These are phyloP conservation scores for Ambrosiella xylebori DNA, from an alignment of 2,329 filamentous ascomycete genomes.

Conservation along the genomic window DNA sequence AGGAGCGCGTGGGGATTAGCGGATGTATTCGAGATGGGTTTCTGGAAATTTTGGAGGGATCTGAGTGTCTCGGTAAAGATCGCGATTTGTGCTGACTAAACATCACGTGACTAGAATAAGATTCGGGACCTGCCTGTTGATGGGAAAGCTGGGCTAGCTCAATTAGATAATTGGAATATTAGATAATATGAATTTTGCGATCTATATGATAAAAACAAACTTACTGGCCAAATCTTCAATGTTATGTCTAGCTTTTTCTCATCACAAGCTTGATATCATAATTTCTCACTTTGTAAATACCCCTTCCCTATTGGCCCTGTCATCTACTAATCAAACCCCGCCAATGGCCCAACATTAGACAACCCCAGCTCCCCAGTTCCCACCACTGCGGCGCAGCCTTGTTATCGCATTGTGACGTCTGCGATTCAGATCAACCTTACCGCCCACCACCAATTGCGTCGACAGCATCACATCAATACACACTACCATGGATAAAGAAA, in stretches of 20 bases:
- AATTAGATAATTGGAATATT: not conserved
- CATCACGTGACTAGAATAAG: slow-evolving; percentile 1
- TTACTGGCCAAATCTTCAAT: not conserved
- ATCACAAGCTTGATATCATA: not conserved
- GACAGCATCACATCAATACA: not conserved
- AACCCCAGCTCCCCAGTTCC: not conserved
- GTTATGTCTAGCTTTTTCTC: too few species aligned
- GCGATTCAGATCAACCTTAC: not conserved
- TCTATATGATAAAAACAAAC: not conserved
- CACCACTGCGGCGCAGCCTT: not conserved
- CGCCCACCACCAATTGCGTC: too few species aligned
- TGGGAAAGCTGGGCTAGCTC: too few species aligned
- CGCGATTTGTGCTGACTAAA: slow-evolving; percentile 10
- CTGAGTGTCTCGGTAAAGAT: slow-evolving; percentile 10
- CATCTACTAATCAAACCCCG: not conserved
- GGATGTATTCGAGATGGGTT: not conserved
- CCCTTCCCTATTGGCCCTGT: not conserved
- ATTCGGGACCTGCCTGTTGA: not conserved
- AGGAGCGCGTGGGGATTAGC: slow-evolving; percentile 1
- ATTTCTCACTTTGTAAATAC: not conserved
- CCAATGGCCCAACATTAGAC: not conserved
- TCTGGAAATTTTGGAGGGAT: slow-evolving; percentile 4
- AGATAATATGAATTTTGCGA: not conserved
- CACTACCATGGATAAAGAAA: slow-evolving; percentile 39
- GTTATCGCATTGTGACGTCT: not conserved